A percentile compares a stretch with the other conserved stretches of the same genome.
phyloP scores from a whole-genome alignment of 805 yeast species.

The Starmerella vaccinii region DNA sequence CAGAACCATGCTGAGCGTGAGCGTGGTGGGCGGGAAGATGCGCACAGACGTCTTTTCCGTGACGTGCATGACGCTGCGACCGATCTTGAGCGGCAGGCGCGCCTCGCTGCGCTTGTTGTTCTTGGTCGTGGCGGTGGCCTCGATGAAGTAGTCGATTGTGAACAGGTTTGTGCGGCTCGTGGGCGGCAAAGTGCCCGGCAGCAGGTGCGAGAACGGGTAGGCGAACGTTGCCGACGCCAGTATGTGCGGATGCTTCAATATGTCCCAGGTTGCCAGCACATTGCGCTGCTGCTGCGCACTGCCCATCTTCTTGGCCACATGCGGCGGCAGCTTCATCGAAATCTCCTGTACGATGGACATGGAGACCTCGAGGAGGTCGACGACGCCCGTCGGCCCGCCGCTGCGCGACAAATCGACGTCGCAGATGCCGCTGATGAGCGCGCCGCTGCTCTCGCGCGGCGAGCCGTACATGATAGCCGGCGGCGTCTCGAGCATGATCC shows the following conservation, averaged over 20 bases:
- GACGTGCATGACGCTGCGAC: conserved; percentile 68
- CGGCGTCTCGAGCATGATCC: conserved; percentile 60
- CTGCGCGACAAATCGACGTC: conserved; percentile 41
- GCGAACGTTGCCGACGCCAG: conserved; percentile 68
- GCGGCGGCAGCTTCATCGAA: conserved; percentile 24
- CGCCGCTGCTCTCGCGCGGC: conserved; percentile 71
- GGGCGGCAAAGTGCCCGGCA: conserved; percentile 84
- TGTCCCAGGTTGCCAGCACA: conserved; percentile 81
- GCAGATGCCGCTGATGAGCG: conserved; percentile 71
- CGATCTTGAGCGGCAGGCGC: conserved; percentile 40
- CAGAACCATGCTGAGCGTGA: conserved; percentile 73
- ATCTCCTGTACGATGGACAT: conserved; percentile 55
- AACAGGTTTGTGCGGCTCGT: conserved; percentile 52
- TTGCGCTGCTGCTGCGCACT: conserved; percentile 27
- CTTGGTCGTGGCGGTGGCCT: conserved; percentile 38
- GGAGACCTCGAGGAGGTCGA: conserved; percentile 26
- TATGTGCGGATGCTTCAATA: conserved; percentile 45
- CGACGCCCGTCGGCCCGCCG: conserved; percentile 45
- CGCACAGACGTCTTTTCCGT: conserved; percentile 79
- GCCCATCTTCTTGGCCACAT: conserved; percentile 19
- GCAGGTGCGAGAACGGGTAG: conserved; percentile 80
- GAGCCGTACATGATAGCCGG: conserved; percentile 80
- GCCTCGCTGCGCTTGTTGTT: conserved; percentile 8
- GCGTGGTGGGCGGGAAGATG: conserved; percentile 90
- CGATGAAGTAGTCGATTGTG: conserved; percentile 59